Evolutionary conservation across 169 alveolate species (phyloP), one percentile per base, ranked within the genome.

Genomic region (Miamiensis avidus): DNA sequence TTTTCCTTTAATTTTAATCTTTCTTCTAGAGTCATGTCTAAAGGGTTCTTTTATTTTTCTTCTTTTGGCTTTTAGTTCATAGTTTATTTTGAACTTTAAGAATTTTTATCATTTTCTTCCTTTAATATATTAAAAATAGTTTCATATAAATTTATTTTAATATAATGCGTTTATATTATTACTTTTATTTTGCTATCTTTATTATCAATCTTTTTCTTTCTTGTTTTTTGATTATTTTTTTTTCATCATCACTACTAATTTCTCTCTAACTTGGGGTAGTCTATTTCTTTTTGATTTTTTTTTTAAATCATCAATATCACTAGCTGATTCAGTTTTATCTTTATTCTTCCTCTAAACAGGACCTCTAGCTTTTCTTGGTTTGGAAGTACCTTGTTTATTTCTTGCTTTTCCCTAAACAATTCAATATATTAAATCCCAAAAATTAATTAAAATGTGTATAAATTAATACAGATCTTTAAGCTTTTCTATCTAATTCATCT

Each of bases 401-500:
- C 20, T 49, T 11, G 69, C 4, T 49, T 49, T 49, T 11, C 69
- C 69, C 69, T 49, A 49, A 11, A 49, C 20, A 49, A 49, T 49
- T 11, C 4, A 49, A 49, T 49, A 49, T 11, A 49, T 11, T 49
- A 49, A 11, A 49, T 49, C 20, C 69, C 4, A 11, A 49, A 49
- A 49, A 11, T 49, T 11, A 49, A 49, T 11, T 49, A 11, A 49
- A 49, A 49, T 49, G 20, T 49, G 4, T 49, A 11, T 49, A n/a
- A n/a, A n/a, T n/a, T n/a, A n/a, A n/a, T n/a, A n/a, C n/a, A 49
- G 20, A 11, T 49, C 4, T 20, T 49, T 49, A 20, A 11, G 69
- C 4, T 49, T 11, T 11, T 49, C 69, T 49, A 49, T 89, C 94
- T 75, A 72, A 34, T 28, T 85, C 90, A 34, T 95, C 98, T 34